Conservation (phyloP, 2,329 filamentous ascomycete genomes). For the Diaporthe eres region DNA sequence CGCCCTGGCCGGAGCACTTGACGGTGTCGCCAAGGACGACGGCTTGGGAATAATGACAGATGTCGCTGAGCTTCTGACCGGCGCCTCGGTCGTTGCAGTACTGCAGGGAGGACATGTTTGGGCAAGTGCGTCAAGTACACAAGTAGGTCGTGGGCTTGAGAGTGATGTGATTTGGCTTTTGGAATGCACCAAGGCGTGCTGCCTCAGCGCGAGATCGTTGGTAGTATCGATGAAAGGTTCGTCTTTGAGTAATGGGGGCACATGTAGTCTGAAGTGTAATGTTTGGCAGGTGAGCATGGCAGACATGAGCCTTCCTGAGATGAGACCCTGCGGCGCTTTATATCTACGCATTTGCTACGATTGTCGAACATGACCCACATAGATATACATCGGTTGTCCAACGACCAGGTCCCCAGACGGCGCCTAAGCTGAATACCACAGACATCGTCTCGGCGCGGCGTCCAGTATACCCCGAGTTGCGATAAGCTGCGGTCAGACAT, state of each 20-base stretch:
- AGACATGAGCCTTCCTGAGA: neutral
- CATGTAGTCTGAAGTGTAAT: neutral
- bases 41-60: neutral
- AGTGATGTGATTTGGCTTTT: neutral
- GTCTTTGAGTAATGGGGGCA: neutral
- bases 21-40: conserved; percentile 3
- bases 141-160: neutral
- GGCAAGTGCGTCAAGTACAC: neutral
- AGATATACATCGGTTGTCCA: no score
- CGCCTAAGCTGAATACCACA: neutral
- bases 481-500: conserved; percentile 18
- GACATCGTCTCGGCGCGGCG: neutral
- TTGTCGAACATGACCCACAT: neutral
- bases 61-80: conserved; percentile 7
- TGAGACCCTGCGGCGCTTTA: neutral
- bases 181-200: neutral
- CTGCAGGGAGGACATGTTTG: neutral
- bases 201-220: neutral
- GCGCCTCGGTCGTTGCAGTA: conserved; percentile 6
- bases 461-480: neutral
- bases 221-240: neutral
- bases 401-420: neutral
- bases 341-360: neutral
- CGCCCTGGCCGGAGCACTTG: conserved; percentile 16
- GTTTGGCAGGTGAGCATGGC: neutral